These are phyloP conservation scores for Camellia japonica DNA, from an alignment of 148 eudicot genomes.

Conservation along the genomic window DNA sequence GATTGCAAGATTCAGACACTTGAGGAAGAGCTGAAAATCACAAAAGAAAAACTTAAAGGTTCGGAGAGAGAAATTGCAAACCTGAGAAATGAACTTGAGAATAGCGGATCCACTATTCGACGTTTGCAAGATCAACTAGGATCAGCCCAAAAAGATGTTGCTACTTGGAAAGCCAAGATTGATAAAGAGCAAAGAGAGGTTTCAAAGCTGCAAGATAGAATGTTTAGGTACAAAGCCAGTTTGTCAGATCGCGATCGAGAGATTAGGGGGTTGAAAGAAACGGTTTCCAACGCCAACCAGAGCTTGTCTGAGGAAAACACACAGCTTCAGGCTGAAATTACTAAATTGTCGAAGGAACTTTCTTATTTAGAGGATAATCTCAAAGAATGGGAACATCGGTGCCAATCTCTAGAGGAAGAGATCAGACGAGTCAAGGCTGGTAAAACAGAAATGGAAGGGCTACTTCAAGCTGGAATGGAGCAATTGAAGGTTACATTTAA, in stretches of 20 bases:
- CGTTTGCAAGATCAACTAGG: slow-evolving; percentile 57
- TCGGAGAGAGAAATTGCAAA: slow-evolving; percentile 52
- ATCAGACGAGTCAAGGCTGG: slow-evolving; percentile 38
- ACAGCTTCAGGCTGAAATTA: slow-evolving; percentile 58
- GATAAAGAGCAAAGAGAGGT: slow-evolving; percentile 65
- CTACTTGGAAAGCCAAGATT: slow-evolving; percentile 54
- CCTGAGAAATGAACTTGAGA: slow-evolving; percentile 53
- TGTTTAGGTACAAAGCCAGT: slow-evolving; percentile 75
- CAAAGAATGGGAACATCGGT: slow-evolving; percentile 65
- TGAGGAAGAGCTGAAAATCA: slow-evolving; percentile 44
- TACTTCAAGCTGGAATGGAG: slow-evolving; percentile 53
- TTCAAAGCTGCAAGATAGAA: slow-evolving; percentile 61
- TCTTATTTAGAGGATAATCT: slow-evolving; percentile 55
- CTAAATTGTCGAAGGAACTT: slow-evolving; percentile 53
- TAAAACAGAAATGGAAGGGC: slow-evolving; percentile 37
- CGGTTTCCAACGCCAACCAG: slow-evolving; percentile 60
- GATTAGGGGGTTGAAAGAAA: slow-evolving; percentile 68
- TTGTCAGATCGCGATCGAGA: slow-evolving; percentile 79
- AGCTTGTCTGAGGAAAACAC: slow-evolving; percentile 52
- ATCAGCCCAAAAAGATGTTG: slow-evolving; percentile 54
- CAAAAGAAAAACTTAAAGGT: slow-evolving; percentile 45
- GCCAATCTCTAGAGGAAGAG: slow-evolving; percentile 67
- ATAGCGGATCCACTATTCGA: slow-evolving; percentile 36
- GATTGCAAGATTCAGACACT: slow-evolving; percentile 33
- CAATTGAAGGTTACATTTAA: slow-evolving; percentile 42